A percentile compares a stretch with the other conserved stretches of the same genome.
Evolutionary conservation across 2,329 filamentous ascomycete genomes (phyloP).

Genomic region (Verticillium nonalfalfae): DNA sequence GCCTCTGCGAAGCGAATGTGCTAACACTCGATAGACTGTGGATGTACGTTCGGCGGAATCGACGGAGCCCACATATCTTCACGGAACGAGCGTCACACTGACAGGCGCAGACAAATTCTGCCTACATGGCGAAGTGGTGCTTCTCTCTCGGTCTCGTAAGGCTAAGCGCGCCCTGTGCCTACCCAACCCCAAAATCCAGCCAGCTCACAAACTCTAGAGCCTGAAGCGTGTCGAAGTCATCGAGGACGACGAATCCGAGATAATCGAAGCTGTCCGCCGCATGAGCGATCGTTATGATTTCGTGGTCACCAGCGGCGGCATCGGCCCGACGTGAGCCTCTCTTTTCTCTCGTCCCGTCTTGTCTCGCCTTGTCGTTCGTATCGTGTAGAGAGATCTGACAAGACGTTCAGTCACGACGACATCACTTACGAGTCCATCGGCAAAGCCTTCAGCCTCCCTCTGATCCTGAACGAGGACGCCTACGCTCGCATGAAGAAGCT

Average conservation of each 20-base stretch:
- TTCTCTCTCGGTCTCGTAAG: slow-evolving; percentile 54
- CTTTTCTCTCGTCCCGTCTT: not conserved
- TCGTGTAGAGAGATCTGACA: not conserved
- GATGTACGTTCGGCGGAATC: slow-evolving; percentile 24
- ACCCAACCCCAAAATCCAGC: not conserved
- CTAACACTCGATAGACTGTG: slow-evolving; percentile 20
- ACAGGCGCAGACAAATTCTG: slow-evolving; percentile 51
- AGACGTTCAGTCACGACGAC: slow-evolving; percentile 73
- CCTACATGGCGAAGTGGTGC: slow-evolving; percentile 59
- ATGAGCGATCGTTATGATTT: slow-evolving; percentile 92
- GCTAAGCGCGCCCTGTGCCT: not conserved
- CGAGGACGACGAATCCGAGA: slow-evolving; percentile 84
- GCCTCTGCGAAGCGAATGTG: not conserved
- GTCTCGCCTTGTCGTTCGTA: not conserved
- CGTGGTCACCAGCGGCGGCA: slow-evolving; percentile 91
- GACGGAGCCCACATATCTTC: slow-evolving; percentile 10
- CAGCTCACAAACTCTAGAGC: slow-evolving; percentile 31
- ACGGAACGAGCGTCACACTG: not conserved
- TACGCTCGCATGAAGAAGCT: slow-evolving; percentile 78
- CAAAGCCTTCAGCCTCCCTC: slow-evolving; percentile 72
- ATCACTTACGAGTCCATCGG: slow-evolving; percentile 95
- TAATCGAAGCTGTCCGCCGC: slow-evolving; percentile 76
- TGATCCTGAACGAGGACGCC: slow-evolving; percentile 72
- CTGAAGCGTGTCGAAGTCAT: slow-evolving; percentile 90
- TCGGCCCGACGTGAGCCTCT: slow-evolving; percentile 72